These are phyloP conservation scores for Eragrostis nindensis DNA, from an alignment of 176 grass and related monocot genomes.

Conservation along the genomic window DNA sequence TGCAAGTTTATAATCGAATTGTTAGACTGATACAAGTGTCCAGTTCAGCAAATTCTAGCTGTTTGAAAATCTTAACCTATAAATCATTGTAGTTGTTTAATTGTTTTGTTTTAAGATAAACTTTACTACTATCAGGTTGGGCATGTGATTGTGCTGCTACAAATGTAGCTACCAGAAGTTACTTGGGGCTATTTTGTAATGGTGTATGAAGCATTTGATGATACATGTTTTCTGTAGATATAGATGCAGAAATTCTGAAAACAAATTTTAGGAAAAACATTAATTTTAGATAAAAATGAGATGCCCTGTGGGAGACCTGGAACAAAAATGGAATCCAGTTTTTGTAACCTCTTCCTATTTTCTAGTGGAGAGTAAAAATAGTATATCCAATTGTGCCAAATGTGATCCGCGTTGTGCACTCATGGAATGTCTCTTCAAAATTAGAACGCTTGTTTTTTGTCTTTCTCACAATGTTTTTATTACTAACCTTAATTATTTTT, in stretches of 20 bases:
- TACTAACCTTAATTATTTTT: neutral
- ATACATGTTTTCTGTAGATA: neutral
- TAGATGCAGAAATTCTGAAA: neutral
- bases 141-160: neutral
- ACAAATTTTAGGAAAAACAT: neutral
- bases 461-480: neutral
- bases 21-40: neutral
- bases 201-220: neutral
- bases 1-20: neutral
- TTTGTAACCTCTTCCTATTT: neutral
- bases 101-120: neutral
- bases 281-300: neutral
- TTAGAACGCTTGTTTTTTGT: neutral
- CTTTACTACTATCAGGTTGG: neutral
- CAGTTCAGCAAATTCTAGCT: neutral
- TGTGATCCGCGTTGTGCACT: slow-evolving; percentile 6
- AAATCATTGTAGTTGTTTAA: neutral
- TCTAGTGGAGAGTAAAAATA: neutral
- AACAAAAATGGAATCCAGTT: neutral
- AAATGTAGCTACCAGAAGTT: neutral
- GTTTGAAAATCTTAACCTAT: neutral
- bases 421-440: neutral
- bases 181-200: neutral
- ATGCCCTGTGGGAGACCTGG: neutral
- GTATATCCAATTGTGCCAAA: neutral